Evolutionary conservation across 202 grass and related monocot species (phyloP).

Genomic region (Eragrostis tef): DNA sequence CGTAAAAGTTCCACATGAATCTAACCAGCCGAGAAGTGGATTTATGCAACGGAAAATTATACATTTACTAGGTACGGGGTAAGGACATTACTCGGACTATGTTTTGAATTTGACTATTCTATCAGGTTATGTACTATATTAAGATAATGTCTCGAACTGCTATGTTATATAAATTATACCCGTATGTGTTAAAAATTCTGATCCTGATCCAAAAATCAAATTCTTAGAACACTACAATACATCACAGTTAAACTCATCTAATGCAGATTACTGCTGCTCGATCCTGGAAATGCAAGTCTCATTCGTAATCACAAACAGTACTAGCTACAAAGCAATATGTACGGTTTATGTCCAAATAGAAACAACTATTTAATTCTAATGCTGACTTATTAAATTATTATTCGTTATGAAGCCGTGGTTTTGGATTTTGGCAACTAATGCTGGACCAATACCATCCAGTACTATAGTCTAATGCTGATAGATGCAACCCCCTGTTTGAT

Average conservation of each 20-base stretch:
- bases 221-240: slow-evolving; percentile 15
- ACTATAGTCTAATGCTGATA: too few relatives aligned
- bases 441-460: slow-evolving; percentile 19
- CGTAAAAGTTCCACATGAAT: slow-evolving; percentile 21
- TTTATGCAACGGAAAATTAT: slow-evolving; percentile 16
- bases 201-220: slow-evolving; percentile 15
- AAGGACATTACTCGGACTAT: not conserved
- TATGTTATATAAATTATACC: not conserved
- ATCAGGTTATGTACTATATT: not conserved
- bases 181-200: not conserved
- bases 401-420: not conserved
- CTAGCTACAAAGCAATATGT: not conserved
- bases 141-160: not conserved
- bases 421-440: slow-evolving; percentile 24
- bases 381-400: not conserved
- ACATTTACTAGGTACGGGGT: not conserved
- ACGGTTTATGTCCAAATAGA: not conserved
- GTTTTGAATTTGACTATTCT: not conserved
- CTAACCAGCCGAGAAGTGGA: slow-evolving; percentile 2
- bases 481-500: slow-evolving; percentile 25
- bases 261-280: slow-evolving; percentile 14
- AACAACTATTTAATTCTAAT: too few relatives aligned
- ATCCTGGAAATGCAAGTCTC: slow-evolving; percentile 6
- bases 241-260: slow-evolving; percentile 8
- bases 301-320: slow-evolving; percentile 9